Percentiles rank a stretch among this genome's conserved stretches.
Evolutionary conservation across 805 yeast genomes (phyloP).

Genomic region (Saccharomycopsis fodiens): DNA sequence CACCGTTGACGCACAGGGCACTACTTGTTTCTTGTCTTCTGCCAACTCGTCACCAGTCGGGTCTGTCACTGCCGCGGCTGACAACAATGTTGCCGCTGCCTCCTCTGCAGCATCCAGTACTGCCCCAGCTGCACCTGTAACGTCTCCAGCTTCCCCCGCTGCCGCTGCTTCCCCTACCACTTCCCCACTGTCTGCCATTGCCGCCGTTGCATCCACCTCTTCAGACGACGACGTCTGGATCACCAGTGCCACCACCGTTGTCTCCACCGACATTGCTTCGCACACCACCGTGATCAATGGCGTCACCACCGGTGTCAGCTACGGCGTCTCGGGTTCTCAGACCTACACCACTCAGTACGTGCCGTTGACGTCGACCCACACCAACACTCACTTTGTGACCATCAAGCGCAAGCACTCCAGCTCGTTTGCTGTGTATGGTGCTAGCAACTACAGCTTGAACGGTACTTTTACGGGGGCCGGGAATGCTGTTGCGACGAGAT

Average conservation of each 20-base stretch:
- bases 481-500: slow-evolving; percentile 1
- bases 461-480: slow-evolving; percentile 11
- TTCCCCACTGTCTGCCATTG: slow-evolving; percentile 2
- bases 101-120: slow-evolving; percentile 5
- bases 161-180: slow-evolving; percentile 3
- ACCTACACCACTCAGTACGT: slow-evolving; percentile 18
- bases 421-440: slow-evolving; percentile 1
- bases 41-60: background rate
- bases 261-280: slow-evolving; percentile 16
- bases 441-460: slow-evolving; percentile 2
- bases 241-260: slow-evolving; percentile 14
- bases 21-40: slow-evolving; percentile 3
- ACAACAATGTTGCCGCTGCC: slow-evolving; percentile 7
- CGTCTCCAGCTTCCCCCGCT: slow-evolving; percentile 11
- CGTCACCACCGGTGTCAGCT: slow-evolving; percentile 18
- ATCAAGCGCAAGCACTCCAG: slow-evolving; percentile 12
- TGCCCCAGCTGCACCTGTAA: slow-evolving; percentile 14
- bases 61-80: slow-evolving; percentile 1
- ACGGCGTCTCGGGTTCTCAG: slow-evolving; percentile 8
- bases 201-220: slow-evolving; percentile 13
- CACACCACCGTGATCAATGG: slow-evolving; percentile 17
- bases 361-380: slow-evolving; percentile 20
- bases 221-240: slow-evolving; percentile 19
- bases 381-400: slow-evolving; percentile 18
- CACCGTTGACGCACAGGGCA: slow-evolving; percentile 9